Conservation (phyloP, 495 filamentous ascomycete genomes). For the Corynascus novoguineensis region DNA sequence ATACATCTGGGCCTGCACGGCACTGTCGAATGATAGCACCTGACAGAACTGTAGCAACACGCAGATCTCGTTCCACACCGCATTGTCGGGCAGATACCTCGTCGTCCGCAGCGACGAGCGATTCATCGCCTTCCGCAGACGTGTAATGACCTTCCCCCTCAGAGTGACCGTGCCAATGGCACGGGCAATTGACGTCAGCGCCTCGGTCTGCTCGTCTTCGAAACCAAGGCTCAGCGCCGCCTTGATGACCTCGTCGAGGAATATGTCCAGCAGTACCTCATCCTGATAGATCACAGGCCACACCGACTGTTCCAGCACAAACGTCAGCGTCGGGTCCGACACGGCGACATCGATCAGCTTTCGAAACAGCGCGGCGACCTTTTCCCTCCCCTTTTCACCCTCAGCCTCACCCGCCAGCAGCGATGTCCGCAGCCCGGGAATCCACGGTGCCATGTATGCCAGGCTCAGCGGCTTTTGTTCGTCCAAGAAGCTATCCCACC, state of each 20-base stretch:
- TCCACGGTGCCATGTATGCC: conserved; percentile 63
- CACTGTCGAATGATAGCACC: conserved; percentile 59
- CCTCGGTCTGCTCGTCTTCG: conserved; percentile 53
- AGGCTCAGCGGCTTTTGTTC: conserved; percentile 58
- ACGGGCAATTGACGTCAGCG: conserved; percentile 53
- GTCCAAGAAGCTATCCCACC: conserved; percentile 59
- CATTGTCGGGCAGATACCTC: conserved; percentile 54
- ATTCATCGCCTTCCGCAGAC: conserved; percentile 58
- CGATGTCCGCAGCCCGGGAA: conserved; percentile 51
- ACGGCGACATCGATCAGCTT: conserved; percentile 59
- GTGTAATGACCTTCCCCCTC: conserved; percentile 54
- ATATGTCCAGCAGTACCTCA: conserved; percentile 55
- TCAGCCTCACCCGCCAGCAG: conserved; percentile 52
- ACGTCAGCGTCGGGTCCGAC: conserved; percentile 50
- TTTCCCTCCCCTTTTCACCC: conserved; percentile 56
- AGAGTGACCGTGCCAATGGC: conserved; percentile 57
- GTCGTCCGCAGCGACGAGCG: conserved; percentile 58
- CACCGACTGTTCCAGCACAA: conserved; percentile 53
- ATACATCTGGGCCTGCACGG: conserved; percentile 57
- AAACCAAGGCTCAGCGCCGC: conserved; percentile 50
- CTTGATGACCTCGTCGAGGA: conserved; percentile 59
- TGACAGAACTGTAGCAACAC: conserved; percentile 58
- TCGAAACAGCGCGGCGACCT: conserved; percentile 53
- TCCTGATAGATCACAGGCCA: conserved; percentile 59
- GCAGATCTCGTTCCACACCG: conserved; percentile 59